Percentiles rank a stretch among this genome's conserved stretches.
These are phyloP conservation scores for Melastoma candidum DNA, from an alignment of 441 rosid species.

Conservation along the genomic window DNA sequence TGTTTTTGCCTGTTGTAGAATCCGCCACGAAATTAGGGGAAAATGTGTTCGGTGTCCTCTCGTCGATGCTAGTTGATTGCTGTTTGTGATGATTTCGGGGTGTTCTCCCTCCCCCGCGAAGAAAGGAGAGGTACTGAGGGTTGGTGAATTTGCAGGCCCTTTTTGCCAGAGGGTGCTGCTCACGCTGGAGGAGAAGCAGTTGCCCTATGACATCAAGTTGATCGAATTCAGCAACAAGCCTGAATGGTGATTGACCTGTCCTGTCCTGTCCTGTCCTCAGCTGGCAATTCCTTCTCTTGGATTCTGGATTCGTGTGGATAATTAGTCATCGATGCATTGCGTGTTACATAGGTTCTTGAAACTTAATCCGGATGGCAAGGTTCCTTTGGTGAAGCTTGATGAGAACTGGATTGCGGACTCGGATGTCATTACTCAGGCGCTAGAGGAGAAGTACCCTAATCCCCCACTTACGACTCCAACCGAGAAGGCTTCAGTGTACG, in stretches of 20 bases:
- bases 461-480: conserved; percentile 69
- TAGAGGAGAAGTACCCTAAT: conserved; percentile 83
- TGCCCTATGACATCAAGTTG: conserved; percentile 77
- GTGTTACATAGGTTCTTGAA: conserved; percentile 53
- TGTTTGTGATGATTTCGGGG: too few relatives aligned
- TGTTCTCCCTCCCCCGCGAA: neutral
- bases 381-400: conserved; percentile 71
- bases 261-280: neutral
- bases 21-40: too few relatives aligned
- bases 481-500: conserved; percentile 81
- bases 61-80: too few relatives aligned
- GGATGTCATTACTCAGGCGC: conserved; percentile 66
- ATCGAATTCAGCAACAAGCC: conserved; percentile 80
- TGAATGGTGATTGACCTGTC: conserved; percentile 49
- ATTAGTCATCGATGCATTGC: neutral
- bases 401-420: conserved; percentile 94
- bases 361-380: conserved; percentile 86
- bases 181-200: conserved; percentile 84
- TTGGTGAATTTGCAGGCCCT: conserved; percentile 37
- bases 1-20: neutral
- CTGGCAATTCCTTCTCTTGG: neutral
- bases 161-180: conserved; percentile 83
- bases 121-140: neutral
- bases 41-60: too few relatives aligned
- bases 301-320: neutral